These are phyloP conservation scores for Serendipita sp. DNA, from an alignment of 768 basidiomycete species.

Conservation along the genomic window DNA sequence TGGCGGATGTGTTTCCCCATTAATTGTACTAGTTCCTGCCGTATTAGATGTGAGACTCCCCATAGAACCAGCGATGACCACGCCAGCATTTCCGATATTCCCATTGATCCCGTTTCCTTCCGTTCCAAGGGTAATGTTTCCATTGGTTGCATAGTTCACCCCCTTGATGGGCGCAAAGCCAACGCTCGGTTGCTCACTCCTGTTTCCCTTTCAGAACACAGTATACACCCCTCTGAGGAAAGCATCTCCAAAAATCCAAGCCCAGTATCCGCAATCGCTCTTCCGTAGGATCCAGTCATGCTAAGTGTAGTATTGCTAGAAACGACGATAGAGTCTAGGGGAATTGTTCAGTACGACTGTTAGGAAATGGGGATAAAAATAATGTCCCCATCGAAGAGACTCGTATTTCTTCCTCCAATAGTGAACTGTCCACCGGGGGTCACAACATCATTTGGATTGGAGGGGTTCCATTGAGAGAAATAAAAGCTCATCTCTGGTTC, in stretches of 20 bases:
- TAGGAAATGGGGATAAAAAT: not conserved
- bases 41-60: not conserved
- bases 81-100: not conserved
- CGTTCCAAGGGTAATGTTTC: not conserved
- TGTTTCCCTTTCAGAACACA: not conserved
- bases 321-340: not conserved
- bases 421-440: slow-evolving; percentile 1
- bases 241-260: not conserved
- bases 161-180: slow-evolving; percentile 2
- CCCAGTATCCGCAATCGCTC: not conserved
- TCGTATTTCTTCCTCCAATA: not conserved
- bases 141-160: not conserved
- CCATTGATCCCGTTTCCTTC: not conserved
- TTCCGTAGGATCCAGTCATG: not conserved
- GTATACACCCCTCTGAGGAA: not conserved
- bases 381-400: not conserved
- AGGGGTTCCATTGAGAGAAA: not conserved
- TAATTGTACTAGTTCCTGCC: too few species aligned
- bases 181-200: not conserved
- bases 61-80: not conserved
- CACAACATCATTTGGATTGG: not conserved
- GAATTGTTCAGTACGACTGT: not conserved
- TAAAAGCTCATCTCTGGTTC: slow-evolving; percentile 2
- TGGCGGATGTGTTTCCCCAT: too few species aligned
- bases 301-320: not conserved